Evolutionary conservation across 148 eudicot genomes (phyloP).

Genomic region (Silene conica): DNA sequence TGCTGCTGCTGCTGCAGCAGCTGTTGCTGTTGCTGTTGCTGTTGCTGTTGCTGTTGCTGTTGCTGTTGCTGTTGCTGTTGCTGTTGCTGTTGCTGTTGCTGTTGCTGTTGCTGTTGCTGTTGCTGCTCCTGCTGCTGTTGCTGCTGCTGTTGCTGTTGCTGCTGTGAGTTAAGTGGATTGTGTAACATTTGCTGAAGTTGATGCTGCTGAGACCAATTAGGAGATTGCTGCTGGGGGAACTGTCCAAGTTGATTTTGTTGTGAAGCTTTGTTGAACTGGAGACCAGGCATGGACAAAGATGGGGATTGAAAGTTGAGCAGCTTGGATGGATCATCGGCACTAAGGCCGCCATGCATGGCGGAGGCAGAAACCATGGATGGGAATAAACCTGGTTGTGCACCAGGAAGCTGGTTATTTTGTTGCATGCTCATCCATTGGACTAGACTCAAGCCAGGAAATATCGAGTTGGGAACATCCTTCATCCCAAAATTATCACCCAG

Average conservation of each 20-base stretch:
- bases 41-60: conserved; percentile 33
- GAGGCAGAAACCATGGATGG: conserved; percentile 50
- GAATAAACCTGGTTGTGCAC: conserved; percentile 51
- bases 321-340: conserved; percentile 74
- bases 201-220: conserved; percentile 64
- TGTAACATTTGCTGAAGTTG: conserved; percentile 45
- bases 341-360: conserved; percentile 38
- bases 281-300: conserved; percentile 39
- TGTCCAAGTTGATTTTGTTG: conserved; percentile 50
- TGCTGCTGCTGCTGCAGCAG: conserved; percentile 41
- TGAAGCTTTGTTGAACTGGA: conserved; percentile 58
- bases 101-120: conserved; percentile 31
- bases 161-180: conserved; percentile 28
- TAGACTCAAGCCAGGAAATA: conserved; percentile 82
- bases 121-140: conserved; percentile 25
- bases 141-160: conserved; percentile 32
- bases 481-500: conserved; percentile 70
- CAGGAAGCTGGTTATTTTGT: conserved; percentile 66
- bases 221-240: conserved; percentile 47
- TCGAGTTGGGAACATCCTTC: conserved; percentile 76
- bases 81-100: conserved; percentile 39
- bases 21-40: conserved; percentile 29
- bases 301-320: conserved; percentile 78
- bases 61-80: conserved; percentile 32
- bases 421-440: conserved; percentile 99